Evolutionary conservation across 768 basidiomycete genomes (phyloP), one percentile per base, ranked within the genome.

Genomic region (Ramaria sp.): DNA sequence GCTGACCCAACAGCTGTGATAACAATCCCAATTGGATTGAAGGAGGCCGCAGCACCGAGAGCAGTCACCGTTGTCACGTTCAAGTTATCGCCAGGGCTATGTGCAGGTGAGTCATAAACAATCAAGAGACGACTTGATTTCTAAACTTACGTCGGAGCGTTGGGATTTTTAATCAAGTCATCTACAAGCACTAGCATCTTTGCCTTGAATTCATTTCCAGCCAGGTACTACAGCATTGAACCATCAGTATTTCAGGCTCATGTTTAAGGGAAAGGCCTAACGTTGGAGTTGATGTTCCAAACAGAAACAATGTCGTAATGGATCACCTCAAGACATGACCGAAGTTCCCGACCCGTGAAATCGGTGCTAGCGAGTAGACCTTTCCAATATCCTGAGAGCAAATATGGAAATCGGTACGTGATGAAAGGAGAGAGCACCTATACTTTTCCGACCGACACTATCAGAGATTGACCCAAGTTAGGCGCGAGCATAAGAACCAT

Each of bases 211-310:
- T 44, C 43, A 8, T 53, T 3, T 3, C 24, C 56, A 3, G 6
- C 34, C 28, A 43, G 18, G 20, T 12, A 18, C 52, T 25, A 41
- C n/a, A 15, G 32, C 52, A n/a, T 2, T n/a, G 18, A 48, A 48
- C 10, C 7, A 48, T 25, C 24, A 48, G 30, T 7, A 16, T n/a
- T 25, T 5, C n/a, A 6, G 47, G n/a, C 6, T 18, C 10, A 16
- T 32, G 5, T 25, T 5, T 5, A 5, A 16, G 22, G n/a, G 47
- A 22, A 48, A 24, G 5, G 24, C 18, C n/a, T 16, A 16, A 48
- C 24, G 5, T 25, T 48, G 5, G 30, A 32, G 30, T 37, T n/a
- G 47, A 67, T 65, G 57, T 66, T 66, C 64, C 64, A 64, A 20
- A 60, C 52, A 24, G 56, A 45, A 22, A 63, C 50, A 22, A 65